Percentiles rank a stretch among this genome's conserved stretches.
Conservation (phyloP, 345 rosid genomes). For the Triadica sebifera region DNA sequence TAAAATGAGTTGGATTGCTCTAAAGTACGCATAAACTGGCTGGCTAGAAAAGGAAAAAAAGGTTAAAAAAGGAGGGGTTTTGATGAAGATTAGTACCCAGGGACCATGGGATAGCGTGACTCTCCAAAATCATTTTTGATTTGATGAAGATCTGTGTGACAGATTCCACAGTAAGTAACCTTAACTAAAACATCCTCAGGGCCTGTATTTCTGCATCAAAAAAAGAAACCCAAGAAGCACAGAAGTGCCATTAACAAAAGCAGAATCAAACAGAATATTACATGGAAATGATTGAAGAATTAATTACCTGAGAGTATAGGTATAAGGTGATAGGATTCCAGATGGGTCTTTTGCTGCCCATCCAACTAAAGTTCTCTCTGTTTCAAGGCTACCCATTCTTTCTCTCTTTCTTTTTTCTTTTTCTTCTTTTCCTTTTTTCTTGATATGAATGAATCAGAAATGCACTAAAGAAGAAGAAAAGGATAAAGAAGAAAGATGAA, state of each 20-base stretch:
- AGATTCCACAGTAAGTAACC: constrained; percentile 50
- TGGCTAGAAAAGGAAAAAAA: too few species aligned
- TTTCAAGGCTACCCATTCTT: constrained; percentile 22
- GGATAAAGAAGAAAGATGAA: too few species aligned
- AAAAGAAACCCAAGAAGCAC: not conserved
- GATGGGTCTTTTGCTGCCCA: constrained; percentile 61
- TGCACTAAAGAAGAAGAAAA: not conserved
- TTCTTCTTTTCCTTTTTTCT: too few species aligned
- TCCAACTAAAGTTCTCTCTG: constrained; percentile 41
- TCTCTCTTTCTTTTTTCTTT: not conserved
- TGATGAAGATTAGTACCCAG: constrained; percentile 43
- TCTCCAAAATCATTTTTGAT: constrained; percentile 55
- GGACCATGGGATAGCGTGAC: constrained; percentile 76
- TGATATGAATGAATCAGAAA: too few species aligned
- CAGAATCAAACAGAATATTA: not conserved
- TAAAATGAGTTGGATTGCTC: too few species aligned
- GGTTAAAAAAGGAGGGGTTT: not conserved
- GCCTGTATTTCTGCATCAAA: constrained; percentile 39
- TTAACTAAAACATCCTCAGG: constrained; percentile 49
- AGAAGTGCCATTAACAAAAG: not conserved
- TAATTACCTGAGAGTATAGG: constrained; percentile 45
- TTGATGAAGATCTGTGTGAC: constrained; percentile 71
- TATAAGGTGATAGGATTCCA: constrained; percentile 47
- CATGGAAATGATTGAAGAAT: not conserved
- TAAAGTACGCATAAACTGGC: too few species aligned